These are phyloP conservation scores for Fusarium duplospermum DNA, from an alignment of 2,329 filamentous ascomycete genomes.

Conservation along the genomic window DNA sequence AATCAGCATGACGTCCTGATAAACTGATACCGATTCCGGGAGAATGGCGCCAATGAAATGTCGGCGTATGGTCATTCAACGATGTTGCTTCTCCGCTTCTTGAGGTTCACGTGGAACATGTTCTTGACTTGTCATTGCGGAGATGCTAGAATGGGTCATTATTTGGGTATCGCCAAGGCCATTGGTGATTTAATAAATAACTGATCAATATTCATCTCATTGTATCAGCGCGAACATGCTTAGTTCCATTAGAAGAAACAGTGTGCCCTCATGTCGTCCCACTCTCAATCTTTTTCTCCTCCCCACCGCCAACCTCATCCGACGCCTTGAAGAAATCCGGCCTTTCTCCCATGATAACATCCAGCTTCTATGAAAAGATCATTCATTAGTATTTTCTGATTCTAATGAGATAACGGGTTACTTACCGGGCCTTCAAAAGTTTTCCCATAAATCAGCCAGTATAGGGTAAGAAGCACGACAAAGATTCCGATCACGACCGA, in stretches of 20 bases:
- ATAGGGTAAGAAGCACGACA: constrained; percentile 13
- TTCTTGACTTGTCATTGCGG: neutral
- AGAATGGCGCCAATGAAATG: neutral
- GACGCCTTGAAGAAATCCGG: constrained; percentile 6
- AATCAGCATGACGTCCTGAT: neutral
- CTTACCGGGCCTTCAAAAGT: constrained; percentile 36
- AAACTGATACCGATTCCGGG: neutral
- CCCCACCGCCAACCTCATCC: constrained; percentile 22
- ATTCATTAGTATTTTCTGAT: neutral
- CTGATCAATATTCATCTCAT: neutral
- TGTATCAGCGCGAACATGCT: too few relatives aligned
- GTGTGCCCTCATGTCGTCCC: neutral
- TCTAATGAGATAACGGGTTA: rapidly evolving
- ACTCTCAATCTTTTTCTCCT: constrained; percentile 22
- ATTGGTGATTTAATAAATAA: neutral
- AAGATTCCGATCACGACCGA: constrained; percentile 53
- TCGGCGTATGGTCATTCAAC: neutral
- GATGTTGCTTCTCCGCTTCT: neutral
- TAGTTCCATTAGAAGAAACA: too few relatives aligned
- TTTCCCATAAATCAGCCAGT: constrained; percentile 29
- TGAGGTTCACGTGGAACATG: neutral
- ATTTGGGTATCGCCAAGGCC: neutral
- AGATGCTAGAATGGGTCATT: neutral
- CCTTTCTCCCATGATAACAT: constrained; percentile 26
- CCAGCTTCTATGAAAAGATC: constrained; percentile 1